phyloP scores from a whole-genome alignment of 2,329 filamentous ascomycete genomes.

The Bipolaris gigantea region DNA sequence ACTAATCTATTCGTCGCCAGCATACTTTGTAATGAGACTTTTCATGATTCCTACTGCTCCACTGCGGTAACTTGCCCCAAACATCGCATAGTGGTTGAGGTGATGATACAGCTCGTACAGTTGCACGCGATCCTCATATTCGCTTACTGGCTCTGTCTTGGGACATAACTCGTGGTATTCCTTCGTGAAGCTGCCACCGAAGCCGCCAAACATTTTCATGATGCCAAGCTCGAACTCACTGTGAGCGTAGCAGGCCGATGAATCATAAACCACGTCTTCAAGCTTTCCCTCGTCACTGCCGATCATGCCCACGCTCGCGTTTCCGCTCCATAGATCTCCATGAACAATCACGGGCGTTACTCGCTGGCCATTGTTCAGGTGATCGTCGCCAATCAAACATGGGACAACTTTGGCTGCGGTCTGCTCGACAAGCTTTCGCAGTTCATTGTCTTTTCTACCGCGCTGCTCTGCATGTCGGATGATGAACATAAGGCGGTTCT shows the following conservation, averaged over 20 bases:
- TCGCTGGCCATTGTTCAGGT: conserved; percentile 62
- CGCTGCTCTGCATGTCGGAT: conserved; percentile 58
- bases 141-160: conserved; percentile 75
- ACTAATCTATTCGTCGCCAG: no score
- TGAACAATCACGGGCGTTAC: conserved; percentile 81
- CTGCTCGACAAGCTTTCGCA: conserved; percentile 65
- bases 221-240: conserved; percentile 90
- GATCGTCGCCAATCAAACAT: conserved; percentile 68
- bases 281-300: conserved; percentile 58
- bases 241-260: conserved; percentile 80
- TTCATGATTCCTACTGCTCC: conserved; percentile 81
- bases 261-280: conserved; percentile 82
- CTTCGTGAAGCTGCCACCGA: conserved; percentile 68
- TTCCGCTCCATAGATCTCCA: conserved; percentile 93
- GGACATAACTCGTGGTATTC: conserved; percentile 77
- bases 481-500: conserved; percentile 71
- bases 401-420: conserved; percentile 71
- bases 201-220: conserved; percentile 96
- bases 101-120: conserved; percentile 93
- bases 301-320: conserved; percentile 70
- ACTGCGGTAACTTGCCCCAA: conserved; percentile 75
- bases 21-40: conserved; percentile 56
- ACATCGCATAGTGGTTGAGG: conserved; percentile 84
- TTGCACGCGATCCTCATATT: conserved; percentile 80
- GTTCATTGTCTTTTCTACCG: conserved; percentile 66